Evolutionary conservation across 108 stramenopile species (phyloP).

Genomic region (Bacterosira constricta): DNA sequence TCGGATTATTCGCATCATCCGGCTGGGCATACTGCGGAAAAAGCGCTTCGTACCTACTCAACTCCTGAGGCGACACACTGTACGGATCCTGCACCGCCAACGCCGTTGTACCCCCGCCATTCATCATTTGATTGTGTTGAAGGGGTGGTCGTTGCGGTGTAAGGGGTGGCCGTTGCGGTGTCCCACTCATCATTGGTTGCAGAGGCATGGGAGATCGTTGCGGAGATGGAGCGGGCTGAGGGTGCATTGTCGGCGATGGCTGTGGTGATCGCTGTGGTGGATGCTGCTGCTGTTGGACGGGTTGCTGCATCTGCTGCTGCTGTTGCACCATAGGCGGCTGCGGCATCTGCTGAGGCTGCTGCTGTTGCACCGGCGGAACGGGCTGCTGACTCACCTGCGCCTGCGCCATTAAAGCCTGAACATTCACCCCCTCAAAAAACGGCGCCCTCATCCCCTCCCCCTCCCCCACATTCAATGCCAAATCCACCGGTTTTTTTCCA

Average conservation of each 20-base stretch:
- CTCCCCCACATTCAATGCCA: constrained; percentile 51
- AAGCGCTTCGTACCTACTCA: constrained; percentile 77
- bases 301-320: constrained; percentile 6
- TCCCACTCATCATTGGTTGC: not conserved
- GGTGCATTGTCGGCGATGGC: constrained; percentile 5
- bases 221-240: constrained; percentile 7
- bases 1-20: constrained; percentile 52
- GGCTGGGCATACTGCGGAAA: constrained; percentile 83
- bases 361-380: not conserved
- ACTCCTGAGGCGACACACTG: constrained; percentile 76
- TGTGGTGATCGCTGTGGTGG: constrained; percentile 25
- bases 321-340: constrained; percentile 1
- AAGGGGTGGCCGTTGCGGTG: constrained; percentile 15
- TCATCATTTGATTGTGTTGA: too few relatives aligned
- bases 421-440: constrained; percentile 71
- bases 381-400: too few relatives aligned
- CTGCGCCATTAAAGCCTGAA: constrained; percentile 2
- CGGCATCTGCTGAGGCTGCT: constrained; percentile 5
- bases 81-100: constrained; percentile 83
- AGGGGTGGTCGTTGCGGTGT: constrained; percentile 15
- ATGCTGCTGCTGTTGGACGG: constrained; percentile 28
- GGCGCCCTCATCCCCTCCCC: constrained; percentile 59
- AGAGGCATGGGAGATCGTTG: constrained; percentile 4
- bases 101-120: too few relatives aligned
- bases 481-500: constrained; percentile 69